Conservation (phyloP, 1,139 yeast species). For the Candida sp. region DNA sequence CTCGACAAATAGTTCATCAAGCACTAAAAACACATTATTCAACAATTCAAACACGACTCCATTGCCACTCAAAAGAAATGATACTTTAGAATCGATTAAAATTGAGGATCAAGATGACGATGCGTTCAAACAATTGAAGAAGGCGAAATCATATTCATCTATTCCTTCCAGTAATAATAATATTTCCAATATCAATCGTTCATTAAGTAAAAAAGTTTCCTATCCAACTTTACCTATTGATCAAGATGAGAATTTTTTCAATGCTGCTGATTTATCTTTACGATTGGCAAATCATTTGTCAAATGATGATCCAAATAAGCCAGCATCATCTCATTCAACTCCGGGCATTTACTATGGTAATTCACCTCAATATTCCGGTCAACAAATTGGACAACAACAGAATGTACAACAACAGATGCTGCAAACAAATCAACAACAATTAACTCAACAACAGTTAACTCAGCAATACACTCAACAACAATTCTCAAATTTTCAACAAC, state of each 20-base stretch:
- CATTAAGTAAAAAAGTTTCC: neutral
- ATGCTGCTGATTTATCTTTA: slow-evolving; percentile 24
- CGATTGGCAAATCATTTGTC: slow-evolving; percentile 21
- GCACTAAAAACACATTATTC: slow-evolving; percentile 7
- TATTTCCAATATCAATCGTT: neutral
- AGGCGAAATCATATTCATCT: slow-evolving; percentile 33
- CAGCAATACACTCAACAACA: neutral
- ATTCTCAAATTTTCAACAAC: no score
- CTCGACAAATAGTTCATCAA: slow-evolving; percentile 4
- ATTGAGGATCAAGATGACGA: slow-evolving; percentile 44
- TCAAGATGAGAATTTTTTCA: slow-evolving; percentile 8
- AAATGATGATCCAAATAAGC: slow-evolving; percentile 6
- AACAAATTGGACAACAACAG: neutral
- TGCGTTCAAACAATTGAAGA: slow-evolving; percentile 39
- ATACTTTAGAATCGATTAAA: slow-evolving; percentile 29
- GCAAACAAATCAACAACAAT: neutral
- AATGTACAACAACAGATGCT: neutral
- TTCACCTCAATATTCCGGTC: slow-evolving; percentile 1
- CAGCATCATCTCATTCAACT: slow-evolving; percentile 15
- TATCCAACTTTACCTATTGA: neutral
- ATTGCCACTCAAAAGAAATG: slow-evolving; percentile 15
- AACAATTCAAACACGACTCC: slow-evolving; percentile 9
- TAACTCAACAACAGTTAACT: neutral
- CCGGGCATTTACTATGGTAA: slow-evolving; percentile 11
- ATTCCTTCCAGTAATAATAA: slow-evolving; percentile 6